Evolutionary conservation across 2,329 filamentous ascomycete species (phyloP), one percentile per base, ranked within the genome.

Genomic region (Nannizziopsis barbatae): DNA sequence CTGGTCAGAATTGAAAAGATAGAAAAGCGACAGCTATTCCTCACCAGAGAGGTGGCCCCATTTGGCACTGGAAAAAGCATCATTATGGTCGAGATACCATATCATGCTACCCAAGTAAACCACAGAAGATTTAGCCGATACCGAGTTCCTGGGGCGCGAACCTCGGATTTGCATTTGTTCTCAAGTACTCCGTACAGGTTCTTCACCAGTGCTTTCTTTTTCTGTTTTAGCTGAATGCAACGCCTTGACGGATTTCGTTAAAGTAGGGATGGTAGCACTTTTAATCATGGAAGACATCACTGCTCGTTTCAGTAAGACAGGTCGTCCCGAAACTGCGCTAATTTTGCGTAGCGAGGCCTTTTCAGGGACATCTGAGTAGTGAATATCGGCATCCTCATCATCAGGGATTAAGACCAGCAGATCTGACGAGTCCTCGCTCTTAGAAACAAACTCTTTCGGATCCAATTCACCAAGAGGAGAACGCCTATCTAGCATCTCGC

Each of bases 391-490:
- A 17, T 45, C 45, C 11, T 51, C 50, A 18, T 51, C 45, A 3
- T 51, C 50, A 12, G n/a, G 12, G 18, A 42, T 27, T 10, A 42
- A 10, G 11, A 52, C 27, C 4, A 49, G 12, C 17, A n/a, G 20
- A 33, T 22, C 11, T 12, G 44, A 35, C 12, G 37, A 17, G 31
- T 48, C 46, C 52, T 77, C 83, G 3, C 78, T 83, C 12, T 77
- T 72, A 2, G 78, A 74, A 57, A 83, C 86, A 59, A 79, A 87
- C 42, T 86, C 80, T 15, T 76, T 70, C 1, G 77, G 75, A 47
- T 80, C 75, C 58, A 88, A 76, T 60, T 86, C 81, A 7, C 76
- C 76, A 1, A 88, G 70, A 0, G 83, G 81, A 4, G 73, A 69
- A 18, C 84, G 76, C 58, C 84, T 80, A 18, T 83, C 71, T 14